Conservation (phyloP, 306 rosid species). For the Lathyrus tuberosus region DNA sequence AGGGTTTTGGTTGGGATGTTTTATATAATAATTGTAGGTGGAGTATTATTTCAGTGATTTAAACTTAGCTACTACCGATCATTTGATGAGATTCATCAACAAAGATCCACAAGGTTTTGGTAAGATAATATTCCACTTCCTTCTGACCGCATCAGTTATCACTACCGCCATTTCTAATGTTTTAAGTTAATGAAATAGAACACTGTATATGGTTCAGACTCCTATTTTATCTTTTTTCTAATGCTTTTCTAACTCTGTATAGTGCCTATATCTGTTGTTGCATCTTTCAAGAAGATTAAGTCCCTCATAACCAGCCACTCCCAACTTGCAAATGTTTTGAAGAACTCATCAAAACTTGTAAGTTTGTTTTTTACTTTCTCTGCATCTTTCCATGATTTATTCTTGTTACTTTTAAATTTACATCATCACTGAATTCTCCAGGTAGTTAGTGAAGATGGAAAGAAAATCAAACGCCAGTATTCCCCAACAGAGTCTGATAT, state of each 20-base stretch:
- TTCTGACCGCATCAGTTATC: too few species aligned
- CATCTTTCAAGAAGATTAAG: constrained; percentile 98
- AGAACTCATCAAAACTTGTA: constrained; percentile 90
- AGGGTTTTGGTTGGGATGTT: too few species aligned
- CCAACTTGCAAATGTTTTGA: constrained; percentile 85
- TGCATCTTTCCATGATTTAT: constrained; percentile 29
- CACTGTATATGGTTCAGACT: background rate
- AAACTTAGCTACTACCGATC: constrained; percentile 96
- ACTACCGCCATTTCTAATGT: too few species aligned
- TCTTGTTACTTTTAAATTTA: constrained; percentile 14
- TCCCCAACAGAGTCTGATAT: constrained; percentile 76
- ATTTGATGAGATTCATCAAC: constrained; percentile 92
- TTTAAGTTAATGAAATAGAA: too few species aligned
- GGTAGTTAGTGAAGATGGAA: constrained; percentile 94
- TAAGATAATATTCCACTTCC: constrained; percentile 41
- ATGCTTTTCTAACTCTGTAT: constrained; percentile 40
- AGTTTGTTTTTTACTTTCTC: constrained; percentile 38
- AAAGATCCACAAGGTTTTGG: constrained; percentile 96
- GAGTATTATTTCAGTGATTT: constrained; percentile 97
- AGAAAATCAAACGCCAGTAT: constrained; percentile 79
- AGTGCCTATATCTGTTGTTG: constrained; percentile 96
- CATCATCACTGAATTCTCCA: constrained; percentile 47
- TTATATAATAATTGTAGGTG: constrained; percentile 60
- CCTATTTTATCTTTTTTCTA: constrained; percentile 34
- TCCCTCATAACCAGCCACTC: constrained; percentile 71